These are phyloP conservation scores for Grosmannia clavigera DNA, from an alignment of 2,329 filamentous ascomycete genomes.

Conservation along the genomic window DNA sequence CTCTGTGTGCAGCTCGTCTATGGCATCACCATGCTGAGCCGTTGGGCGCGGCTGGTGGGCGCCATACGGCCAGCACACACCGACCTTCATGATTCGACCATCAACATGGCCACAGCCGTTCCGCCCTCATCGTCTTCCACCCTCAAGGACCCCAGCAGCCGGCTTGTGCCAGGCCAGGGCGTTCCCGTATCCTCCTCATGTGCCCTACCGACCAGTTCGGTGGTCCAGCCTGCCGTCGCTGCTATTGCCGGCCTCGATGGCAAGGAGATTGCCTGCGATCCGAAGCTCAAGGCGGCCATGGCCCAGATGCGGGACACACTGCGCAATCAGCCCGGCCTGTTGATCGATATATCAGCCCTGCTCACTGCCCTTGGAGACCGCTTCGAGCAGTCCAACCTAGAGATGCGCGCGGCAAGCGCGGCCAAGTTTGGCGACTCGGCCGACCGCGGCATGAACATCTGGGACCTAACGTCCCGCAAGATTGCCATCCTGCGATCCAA, in stretches of 20 bases:
- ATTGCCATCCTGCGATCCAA: conserved; percentile 33
- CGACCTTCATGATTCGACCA: neutral
- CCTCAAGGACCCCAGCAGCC: conserved; percentile 3
- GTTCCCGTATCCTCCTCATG: neutral
- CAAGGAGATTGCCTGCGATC: conserved; percentile 20
- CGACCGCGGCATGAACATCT: conserved; percentile 29
- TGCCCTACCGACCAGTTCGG: neutral
- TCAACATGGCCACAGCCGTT: neutral
- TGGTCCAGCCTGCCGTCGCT: neutral
- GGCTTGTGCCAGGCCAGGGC: conserved; percentile 6
- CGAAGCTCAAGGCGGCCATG: conserved; percentile 26
- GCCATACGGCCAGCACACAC: conserved; percentile 1
- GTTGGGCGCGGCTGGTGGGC: conserved; percentile 36
- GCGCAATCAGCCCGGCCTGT: conserved; percentile 29
- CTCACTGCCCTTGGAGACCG: conserved; percentile 27
- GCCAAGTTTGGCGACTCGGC: conserved; percentile 13
- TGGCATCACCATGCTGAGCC: conserved; percentile 35
- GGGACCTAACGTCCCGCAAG: conserved; percentile 35
- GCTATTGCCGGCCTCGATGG: conserved; percentile 5
- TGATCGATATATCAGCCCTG: conserved; percentile 31
- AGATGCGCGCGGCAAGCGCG: conserved; percentile 20
- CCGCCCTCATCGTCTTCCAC: neutral
- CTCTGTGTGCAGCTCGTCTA: conserved; percentile 35
- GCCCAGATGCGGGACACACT: conserved; percentile 28
- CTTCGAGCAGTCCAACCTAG: conserved; percentile 30